Evolutionary conservation across 805 yeast species (phyloP), one percentile per base, ranked within the genome.

Genomic region (Cyberlindnera xylosilytica): DNA sequence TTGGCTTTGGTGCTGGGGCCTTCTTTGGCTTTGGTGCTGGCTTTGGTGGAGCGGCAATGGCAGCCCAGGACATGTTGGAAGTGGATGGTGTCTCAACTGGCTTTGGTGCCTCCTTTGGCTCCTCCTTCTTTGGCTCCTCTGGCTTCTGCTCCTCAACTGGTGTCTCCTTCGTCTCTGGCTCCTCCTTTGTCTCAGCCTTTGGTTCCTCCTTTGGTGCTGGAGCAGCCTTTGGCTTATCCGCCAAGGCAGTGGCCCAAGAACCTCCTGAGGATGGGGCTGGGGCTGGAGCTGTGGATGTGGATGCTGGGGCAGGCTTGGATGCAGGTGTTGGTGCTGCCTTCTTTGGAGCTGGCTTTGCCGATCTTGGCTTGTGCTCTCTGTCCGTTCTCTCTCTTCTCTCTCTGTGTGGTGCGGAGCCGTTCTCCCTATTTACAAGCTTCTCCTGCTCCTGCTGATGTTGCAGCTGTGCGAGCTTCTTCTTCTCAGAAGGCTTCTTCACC

Each of bases 401-500:
- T 45, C 44, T 35, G 34, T 13, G 22, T 26, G 48, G 39, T 19
- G 42, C 36, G 6, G 24, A 35, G 13, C 54, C 55, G 30, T 47
- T 44, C 40, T 47, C 54, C 45, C 33, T 56, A 41, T 47, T 46
- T 50, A 50, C 45, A 39, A 30, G 48, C 45, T 42, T 51, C 38
- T 51, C 51, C 39, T 47, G 50, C 17, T 47, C 36, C 23, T 52
- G 48, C 34, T 30, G 50, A 27, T 40, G 47, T 33, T 36, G 47
- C 34, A 45, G 51, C 39, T 49, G 46, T 24, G 50, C 66, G 66
- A 69, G 61, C 61, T 70, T 69, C 64, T 78, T 66, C 74, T 76
- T 77, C 63, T 81, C 84, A 35, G 75, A 56, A 22, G 74, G 74
- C 56, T 71, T 85, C 65, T 81, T 82, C 50, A 87, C 96, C 55